Base-by-base conservation (phyloP, 2,329 filamentous ascomycete species). In the Penicillium sp. region DNA sequence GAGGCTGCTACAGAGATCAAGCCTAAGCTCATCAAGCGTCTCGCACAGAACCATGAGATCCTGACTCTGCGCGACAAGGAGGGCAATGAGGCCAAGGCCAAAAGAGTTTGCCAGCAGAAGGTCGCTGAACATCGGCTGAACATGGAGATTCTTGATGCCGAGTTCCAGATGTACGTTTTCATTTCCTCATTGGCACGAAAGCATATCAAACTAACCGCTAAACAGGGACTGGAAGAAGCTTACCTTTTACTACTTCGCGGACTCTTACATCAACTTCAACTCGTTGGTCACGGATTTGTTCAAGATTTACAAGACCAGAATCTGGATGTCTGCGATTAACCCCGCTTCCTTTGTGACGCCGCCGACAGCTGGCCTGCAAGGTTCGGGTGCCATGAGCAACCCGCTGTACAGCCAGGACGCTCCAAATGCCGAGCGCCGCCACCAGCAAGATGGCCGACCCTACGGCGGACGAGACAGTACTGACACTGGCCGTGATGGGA, bases 271-370 rank as follows among this genome's bases (percentile, higher is more conserved):
- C 79, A 97, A 97, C 76, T 99, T 99, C 81, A 99, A 99, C 70
- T 90, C 90, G 2, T 83, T 99, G 14, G 94, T 99, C 47, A 96
- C 92, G 0, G 94, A 99, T 69, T 80, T 99, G 11, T 99, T 97
- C 82, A 97, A 97, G 75, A 92, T 97, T 56, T 99, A 97, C 81
- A 99, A 99, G 78, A 96, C 92, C 20, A 85, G 95, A 63, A 99
- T 99, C 65, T 99, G 94, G 94, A 96, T 99, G 90, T 97, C 92
- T 4, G 94, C 94, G 4, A 95, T 99, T 72, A 99, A 99, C 69
- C 94, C 94, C 7, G 94, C 92, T 5, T 96, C 92, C 0, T 96
- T 97, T 71, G 89, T 89, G 22, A 92, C 86, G 1, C 67, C 68
- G 56, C 88, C 89, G 16, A 85, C 84, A 3, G 78, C 89, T 44